Percentiles rank a stretch among this genome's conserved stretches.
phyloP scores from a whole-genome alignment of 2,329 filamentous ascomycete species.

The Chrysoporthe puriensis region DNA sequence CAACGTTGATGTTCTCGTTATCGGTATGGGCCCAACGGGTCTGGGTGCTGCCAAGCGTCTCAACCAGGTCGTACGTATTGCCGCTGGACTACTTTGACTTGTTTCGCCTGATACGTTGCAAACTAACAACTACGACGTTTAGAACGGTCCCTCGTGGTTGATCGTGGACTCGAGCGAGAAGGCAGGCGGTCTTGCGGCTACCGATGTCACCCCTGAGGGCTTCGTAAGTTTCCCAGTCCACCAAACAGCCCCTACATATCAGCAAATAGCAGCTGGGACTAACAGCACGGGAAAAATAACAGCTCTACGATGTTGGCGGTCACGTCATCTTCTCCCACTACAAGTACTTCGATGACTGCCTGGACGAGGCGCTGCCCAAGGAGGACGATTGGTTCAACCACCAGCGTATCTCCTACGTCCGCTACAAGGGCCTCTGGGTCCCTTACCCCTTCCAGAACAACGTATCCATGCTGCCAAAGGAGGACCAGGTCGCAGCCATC shows the following conservation, averaged over 20 bases:
- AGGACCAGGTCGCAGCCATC: conserved; percentile 92
- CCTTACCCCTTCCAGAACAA: conserved; percentile 99
- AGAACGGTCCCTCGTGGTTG: conserved; percentile 94
- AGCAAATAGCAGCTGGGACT: background rate
- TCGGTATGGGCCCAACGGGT: conserved; percentile 96
- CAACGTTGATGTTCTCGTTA: conserved; percentile 94
- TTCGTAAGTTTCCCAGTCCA: conserved; percentile 68
- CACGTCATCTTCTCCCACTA: conserved; percentile 99
- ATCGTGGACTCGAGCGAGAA: conserved; percentile 91
- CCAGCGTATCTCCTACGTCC: conserved; percentile 98
- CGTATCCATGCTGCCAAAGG: conserved; percentile 96
- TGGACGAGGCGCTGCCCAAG: conserved; percentile 94
- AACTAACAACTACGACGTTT: conserved; percentile 33
- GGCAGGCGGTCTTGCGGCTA: conserved; percentile 93
- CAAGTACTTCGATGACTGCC: conserved; percentile 99
- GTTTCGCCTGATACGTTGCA: conserved; percentile 29
- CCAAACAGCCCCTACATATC: background rate
- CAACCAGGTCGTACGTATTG: conserved; percentile 81
- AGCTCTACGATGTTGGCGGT: conserved; percentile 98
- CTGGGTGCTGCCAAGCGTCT: conserved; percentile 97
- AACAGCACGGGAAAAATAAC: conserved; percentile 20
- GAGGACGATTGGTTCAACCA: conserved; percentile 96
- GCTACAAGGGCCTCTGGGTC: conserved; percentile 95
- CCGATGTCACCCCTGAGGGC: conserved; percentile 91
- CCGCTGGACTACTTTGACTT: conserved; percentile 33